Evolutionary conservation across 2,329 filamentous ascomycete genomes (phyloP).

Genomic region (Penicillium sp.): DNA sequence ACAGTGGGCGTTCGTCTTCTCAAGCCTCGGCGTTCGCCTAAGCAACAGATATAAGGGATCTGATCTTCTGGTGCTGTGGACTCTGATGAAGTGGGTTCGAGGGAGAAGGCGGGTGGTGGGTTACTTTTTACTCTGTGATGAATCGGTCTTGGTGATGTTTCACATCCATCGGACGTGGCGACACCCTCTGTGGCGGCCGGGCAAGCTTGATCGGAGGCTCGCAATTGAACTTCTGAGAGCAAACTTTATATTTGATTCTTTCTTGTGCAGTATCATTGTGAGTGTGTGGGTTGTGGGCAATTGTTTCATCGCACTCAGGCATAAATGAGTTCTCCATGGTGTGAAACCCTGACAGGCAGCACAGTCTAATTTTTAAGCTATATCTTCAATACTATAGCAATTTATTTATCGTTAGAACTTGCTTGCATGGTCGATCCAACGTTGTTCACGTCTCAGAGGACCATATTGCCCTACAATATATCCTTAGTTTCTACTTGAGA

Average conservation of each 20-base stretch:
- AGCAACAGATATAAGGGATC: background rate
- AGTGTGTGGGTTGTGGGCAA: background rate
- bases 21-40: conserved; percentile 8
- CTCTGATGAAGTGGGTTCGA: conserved; percentile 6
- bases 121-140: background rate
- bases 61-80: conserved; percentile 2
- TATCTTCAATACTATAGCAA: too few relatives aligned
- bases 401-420: too few relatives aligned
- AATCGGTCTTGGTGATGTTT: conserved; percentile 6
- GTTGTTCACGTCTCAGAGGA: too few relatives aligned
- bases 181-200: conserved; percentile 6
- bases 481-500: too few relatives aligned
- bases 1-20: conserved; percentile 8
- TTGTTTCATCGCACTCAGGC: background rate
- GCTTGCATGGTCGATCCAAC: too few relatives aligned
- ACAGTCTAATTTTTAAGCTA: background rate
- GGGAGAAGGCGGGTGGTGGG: conserved; percentile 1
- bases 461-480: too few relatives aligned
- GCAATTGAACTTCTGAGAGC: conserved; percentile 3
- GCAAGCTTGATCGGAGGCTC: conserved; percentile 8
- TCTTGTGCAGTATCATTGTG: background rate
- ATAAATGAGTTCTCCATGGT: background rate
- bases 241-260: background rate
- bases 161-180: conserved; percentile 6
- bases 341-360: background rate